Conservation (phyloP, 805 yeast species). For the Tetrapisispora arboricola region DNA sequence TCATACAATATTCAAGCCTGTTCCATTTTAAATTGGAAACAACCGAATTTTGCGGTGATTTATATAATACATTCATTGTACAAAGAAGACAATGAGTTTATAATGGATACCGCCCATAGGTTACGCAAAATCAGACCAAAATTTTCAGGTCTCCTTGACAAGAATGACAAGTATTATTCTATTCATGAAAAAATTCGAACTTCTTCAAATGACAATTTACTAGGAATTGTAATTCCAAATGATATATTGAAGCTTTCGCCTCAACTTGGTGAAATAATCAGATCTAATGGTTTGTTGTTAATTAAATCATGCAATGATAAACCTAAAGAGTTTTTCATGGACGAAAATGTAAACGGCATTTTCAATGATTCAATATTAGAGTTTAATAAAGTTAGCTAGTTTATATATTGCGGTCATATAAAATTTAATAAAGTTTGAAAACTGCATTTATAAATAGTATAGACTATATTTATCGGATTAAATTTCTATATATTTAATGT, state of each 20-base stretch:
- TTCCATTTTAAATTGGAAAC: constrained; percentile 93
- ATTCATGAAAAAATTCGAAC: constrained; percentile 49
- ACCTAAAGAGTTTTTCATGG: not conserved
- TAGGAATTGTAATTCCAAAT: constrained; percentile 73
- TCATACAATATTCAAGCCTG: constrained; percentile 86
- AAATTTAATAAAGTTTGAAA: too few relatives aligned
- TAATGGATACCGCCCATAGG: constrained; percentile 26
- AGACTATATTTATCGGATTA: too few relatives aligned
- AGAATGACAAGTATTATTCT: constrained; percentile 8
- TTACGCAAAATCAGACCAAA: constrained; percentile 5
- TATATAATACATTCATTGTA: constrained; percentile 64
- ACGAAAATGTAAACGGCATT: constrained; percentile 2
- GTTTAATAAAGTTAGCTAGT: not conserved
- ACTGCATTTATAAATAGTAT: too few relatives aligned
- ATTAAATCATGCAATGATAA: constrained; percentile 31
- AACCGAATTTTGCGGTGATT: constrained; percentile 93
- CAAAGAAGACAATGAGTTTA: constrained; percentile 9
- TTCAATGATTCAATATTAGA: not conserved
- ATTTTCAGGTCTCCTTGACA: constrained; percentile 15
- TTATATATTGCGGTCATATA: too few relatives aligned
- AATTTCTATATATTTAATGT: too few relatives aligned
- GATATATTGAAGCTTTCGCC: constrained; percentile 66
- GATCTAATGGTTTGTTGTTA: constrained; percentile 71
- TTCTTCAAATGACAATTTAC: constrained; percentile 69
- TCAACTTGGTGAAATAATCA: constrained; percentile 58